phyloP scores from a whole-genome alignment of 148 eudicot species.

The Spergularia bocconei region DNA sequence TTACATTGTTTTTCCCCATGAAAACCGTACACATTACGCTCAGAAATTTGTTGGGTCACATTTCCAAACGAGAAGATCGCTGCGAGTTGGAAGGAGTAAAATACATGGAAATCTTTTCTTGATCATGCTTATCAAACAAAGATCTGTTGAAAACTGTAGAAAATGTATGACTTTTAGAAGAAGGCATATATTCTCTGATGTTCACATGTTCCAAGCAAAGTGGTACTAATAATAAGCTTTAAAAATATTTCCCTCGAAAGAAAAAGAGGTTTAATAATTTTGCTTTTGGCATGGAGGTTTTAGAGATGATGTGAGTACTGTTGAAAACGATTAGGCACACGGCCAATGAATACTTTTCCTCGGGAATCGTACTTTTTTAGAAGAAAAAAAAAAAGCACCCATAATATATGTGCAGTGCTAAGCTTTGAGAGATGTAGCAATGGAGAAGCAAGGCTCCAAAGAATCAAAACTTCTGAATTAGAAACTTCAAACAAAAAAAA shows the following conservation, averaged over 20 bases:
- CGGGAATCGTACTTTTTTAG: not conserved
- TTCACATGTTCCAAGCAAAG: constrained; percentile 20
- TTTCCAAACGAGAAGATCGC: too few relatives aligned
- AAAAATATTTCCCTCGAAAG: too few relatives aligned
- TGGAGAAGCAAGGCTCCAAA: not conserved
- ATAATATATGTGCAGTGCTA: not conserved
- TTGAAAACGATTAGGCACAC: constrained; percentile 14
- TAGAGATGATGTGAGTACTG: not conserved
- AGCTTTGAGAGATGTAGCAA: not conserved
- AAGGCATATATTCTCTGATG: constrained; percentile 10
- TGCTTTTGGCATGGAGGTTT: not conserved
- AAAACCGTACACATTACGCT: too few relatives aligned
- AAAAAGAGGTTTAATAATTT: not conserved
- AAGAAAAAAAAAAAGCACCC: not conserved
- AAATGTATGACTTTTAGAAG: not conserved
- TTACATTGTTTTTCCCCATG: too few relatives aligned
- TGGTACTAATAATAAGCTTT: too few relatives aligned
- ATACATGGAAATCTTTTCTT: too few relatives aligned
- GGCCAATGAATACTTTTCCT: constrained; percentile 15
- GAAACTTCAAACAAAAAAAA: not conserved
- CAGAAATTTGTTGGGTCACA: too few relatives aligned
- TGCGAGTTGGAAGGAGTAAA: too few relatives aligned
- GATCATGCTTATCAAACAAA: too few relatives aligned
- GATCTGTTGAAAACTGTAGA: too few relatives aligned
- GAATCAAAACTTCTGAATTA: constrained; percentile 3